Evolutionary conservation across 78 protist species (phyloP).

Genomic region (Dictyostelium brefeldianum): DNA sequence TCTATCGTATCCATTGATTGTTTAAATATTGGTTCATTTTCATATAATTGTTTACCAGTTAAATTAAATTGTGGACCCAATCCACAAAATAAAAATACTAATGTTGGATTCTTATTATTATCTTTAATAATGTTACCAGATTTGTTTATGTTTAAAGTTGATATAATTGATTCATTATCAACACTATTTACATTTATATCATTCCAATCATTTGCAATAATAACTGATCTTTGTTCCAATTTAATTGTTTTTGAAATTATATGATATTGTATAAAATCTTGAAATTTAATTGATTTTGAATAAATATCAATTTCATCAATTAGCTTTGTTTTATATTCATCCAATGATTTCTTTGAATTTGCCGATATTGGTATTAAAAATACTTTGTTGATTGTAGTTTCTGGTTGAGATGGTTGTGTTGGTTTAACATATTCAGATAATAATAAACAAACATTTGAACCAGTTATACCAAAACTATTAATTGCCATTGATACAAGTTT

Average conservation of each 20-base stretch:
- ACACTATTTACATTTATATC: background rate
- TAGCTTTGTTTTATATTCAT: background rate
- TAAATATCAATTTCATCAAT: background rate
- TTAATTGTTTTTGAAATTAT: background rate
- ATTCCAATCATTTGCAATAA: slow-evolving; percentile 25
- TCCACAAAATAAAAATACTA: slow-evolving; percentile 70
- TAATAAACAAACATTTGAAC: slow-evolving; percentile 81
- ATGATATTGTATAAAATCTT: slow-evolving; percentile 12
- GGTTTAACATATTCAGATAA: background rate
- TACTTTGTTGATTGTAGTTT: background rate
- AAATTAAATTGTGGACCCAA: slow-evolving; percentile 63
- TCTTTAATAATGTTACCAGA: background rate
- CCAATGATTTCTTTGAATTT: background rate
- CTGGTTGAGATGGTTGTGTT: background rate
- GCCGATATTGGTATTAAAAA: slow-evolving; percentile 5
- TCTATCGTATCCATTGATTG: background rate
- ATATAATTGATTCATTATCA: background rate
- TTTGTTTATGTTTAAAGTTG: background rate
- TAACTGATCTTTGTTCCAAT: background rate
- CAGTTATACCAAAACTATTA: slow-evolving; percentile 87
- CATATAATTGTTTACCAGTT: slow-evolving; percentile 43
- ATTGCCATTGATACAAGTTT: slow-evolving; percentile 49
- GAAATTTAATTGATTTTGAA: background rate
- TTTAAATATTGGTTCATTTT: background rate
- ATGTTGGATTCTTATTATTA: background rate